A percentile compares a stretch with the other conserved stretches of the same genome.
Conservation (phyloP, 1,284 basidiomycete genomes). For the Leccinum pallidistipes region DNA sequence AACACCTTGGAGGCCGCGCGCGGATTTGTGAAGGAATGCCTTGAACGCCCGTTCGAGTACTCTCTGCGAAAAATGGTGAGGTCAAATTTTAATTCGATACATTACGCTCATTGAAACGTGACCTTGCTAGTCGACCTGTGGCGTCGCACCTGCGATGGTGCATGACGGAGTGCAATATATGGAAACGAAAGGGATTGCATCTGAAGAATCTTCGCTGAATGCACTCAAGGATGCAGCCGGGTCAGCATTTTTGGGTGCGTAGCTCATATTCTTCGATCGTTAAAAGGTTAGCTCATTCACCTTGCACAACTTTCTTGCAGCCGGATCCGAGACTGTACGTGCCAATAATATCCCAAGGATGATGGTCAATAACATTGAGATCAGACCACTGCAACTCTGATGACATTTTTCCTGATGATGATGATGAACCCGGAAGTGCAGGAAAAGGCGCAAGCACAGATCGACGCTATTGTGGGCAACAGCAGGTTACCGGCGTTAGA, state of each 20-base stretch:
- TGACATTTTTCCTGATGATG: slow-evolving; percentile 38
- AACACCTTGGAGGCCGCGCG: background rate
- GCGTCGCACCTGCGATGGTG: slow-evolving; percentile 11
- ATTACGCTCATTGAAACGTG: background rate
- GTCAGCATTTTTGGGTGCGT: slow-evolving; percentile 16
- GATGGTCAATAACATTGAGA: background rate
- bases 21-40: background rate
- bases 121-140: background rate
- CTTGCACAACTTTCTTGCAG: background rate
- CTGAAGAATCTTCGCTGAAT: background rate
- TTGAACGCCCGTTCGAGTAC: slow-evolving; percentile 9
- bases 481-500: slow-evolving; percentile 11
- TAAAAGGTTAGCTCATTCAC: background rate
- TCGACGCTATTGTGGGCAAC: slow-evolving; percentile 34
- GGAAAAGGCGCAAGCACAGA: slow-evolving; percentile 31
- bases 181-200: background rate
- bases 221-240: slow-evolving; percentile 14
- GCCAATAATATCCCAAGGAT: background rate
- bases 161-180: slow-evolving; percentile 4
- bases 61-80: slow-evolving; percentile 1
- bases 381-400: slow-evolving; percentile 5
- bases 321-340: slow-evolving; percentile 17
- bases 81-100: background rate
- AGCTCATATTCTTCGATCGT: background rate
- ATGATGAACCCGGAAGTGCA: slow-evolving; percentile 34